Evolutionary conservation across 116 monocot species (phyloP).

Genomic region (Cymodocea nodosa): DNA sequence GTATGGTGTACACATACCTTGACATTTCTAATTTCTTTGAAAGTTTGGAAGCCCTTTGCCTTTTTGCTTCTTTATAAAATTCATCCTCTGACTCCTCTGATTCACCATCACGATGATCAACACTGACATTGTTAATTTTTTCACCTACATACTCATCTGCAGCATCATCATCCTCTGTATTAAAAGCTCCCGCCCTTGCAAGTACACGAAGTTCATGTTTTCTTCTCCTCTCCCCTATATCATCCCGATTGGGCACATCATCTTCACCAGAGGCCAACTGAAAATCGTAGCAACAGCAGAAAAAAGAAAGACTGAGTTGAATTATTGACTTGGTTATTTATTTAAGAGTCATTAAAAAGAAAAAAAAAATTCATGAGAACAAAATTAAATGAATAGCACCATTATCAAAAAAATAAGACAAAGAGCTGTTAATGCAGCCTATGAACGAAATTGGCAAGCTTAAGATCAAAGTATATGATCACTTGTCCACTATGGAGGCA

Average conservation of each 20-base stretch:
- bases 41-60: constrained; percentile 35
- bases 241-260: constrained; percentile 80
- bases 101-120: constrained; percentile 12
- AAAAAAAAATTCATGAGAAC: too few species aligned
- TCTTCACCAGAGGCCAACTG: constrained; percentile 65
- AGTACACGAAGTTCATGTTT: constrained; percentile 75
- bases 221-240: constrained; percentile 82
- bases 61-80: constrained; percentile 66
- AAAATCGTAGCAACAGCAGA: not conserved
- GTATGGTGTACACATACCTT: constrained; percentile 17
- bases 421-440: too few species aligned
- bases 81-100: constrained; percentile 57
- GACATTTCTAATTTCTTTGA: constrained; percentile 33
- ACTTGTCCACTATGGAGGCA: too few species aligned
- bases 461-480: too few species aligned
- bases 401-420: too few species aligned
- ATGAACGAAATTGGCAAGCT: too few species aligned
- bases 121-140: constrained; percentile 6
- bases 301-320: too few species aligned
- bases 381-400: too few species aligned
- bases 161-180: constrained; percentile 22
- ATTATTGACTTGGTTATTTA: too few species aligned
- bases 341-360: too few species aligned
- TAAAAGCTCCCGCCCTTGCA: constrained; percentile 34
- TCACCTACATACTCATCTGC: constrained; percentile 13